Base-by-base conservation (phyloP, 257 asterid species). In the Przewalskia tangutica region DNA sequence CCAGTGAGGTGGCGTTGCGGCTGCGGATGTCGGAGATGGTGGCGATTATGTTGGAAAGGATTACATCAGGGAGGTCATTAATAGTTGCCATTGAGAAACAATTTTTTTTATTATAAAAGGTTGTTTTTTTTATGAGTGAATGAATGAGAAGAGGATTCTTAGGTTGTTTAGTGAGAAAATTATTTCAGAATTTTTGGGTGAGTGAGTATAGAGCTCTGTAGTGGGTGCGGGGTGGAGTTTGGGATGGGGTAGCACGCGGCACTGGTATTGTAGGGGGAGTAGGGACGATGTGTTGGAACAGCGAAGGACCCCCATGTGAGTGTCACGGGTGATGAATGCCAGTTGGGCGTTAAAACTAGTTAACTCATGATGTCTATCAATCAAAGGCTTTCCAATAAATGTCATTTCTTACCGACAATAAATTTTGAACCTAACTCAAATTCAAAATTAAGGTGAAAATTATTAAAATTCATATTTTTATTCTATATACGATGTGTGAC, bases 1-100 rank as follows among this genome's bases (percentile, higher is more conserved):
- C 97, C 8, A 95, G 79, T 18, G 98, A 40, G 77, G 95, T 85
- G 84, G 89, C 81, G 95, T 93, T 95, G 81, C 97, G 98, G 88
- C 89, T 83, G 84, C 98, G 98, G 53, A 83, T 88, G 89, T 88
- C 93, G 66, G 86, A 68, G 7, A 92, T 80, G 89, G 89, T 86
- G 83, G 97, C 89, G 89, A 95, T 89, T 73, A 95, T 89, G 84
- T 75, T 89, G 79, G 90, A 89, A 51, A 92, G 92, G 87, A 93
- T 86, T 3, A 87, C 95, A 67, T 95, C 97, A 0, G 99, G 98
- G 50, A 89, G 87, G 85, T 92, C 95, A 81, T 88, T 92, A 83
- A 85, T 40, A 34, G 60, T 2, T 11, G 46, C 80, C 80, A 75
- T 75, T 50, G 65, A 36, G 46, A 38, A 36, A 8, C 1, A 6